phyloP scores from a whole-genome alignment of 495 filamentous ascomycete species.

The Penicillium psychrofluorescens region DNA sequence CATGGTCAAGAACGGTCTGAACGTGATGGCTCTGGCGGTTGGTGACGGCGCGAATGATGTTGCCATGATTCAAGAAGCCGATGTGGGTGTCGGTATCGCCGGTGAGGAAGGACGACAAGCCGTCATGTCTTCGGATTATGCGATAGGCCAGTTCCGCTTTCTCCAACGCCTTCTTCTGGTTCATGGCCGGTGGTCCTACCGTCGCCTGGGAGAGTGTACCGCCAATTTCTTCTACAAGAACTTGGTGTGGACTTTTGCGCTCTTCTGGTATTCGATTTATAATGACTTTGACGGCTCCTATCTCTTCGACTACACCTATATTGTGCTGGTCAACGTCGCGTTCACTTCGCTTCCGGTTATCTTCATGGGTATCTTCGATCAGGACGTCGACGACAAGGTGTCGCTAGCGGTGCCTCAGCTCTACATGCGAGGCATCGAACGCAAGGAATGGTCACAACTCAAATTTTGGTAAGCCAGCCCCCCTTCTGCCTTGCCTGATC shows the following conservation, averaged over 20 bases:
- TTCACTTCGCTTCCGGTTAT: conserved; percentile 96
- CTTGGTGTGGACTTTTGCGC: conserved; percentile 93
- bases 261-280: conserved; percentile 98
- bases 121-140: conserved; percentile 98
- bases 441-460: conserved; percentile 89
- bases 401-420: conserved; percentile 92
- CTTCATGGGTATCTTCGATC: conserved; percentile 94
- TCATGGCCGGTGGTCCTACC: conserved; percentile 94
- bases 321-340: conserved; percentile 89
- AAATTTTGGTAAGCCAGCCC: conserved; percentile 80
- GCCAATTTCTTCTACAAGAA: conserved; percentile 99
- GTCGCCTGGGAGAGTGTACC: conserved; percentile 85
- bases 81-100: conserved; percentile 97
- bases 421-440: conserved; percentile 92
- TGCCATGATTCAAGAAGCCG: conserved; percentile 99
- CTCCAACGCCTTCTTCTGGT: conserved; percentile 86
- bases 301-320: conserved; percentile 96
- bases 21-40: conserved; percentile 95
- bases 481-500: not conserved
- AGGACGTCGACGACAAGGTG: conserved; percentile 91
- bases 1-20: conserved; percentile 89
- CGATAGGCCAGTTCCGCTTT: conserved; percentile 96
- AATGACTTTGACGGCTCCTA: conserved; percentile 94
- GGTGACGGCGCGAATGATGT: conserved; percentile 99
- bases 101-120: conserved; percentile 95